Evolutionary conservation across 345 rosid species (phyloP).

Genomic region (Linum tenue): DNA sequence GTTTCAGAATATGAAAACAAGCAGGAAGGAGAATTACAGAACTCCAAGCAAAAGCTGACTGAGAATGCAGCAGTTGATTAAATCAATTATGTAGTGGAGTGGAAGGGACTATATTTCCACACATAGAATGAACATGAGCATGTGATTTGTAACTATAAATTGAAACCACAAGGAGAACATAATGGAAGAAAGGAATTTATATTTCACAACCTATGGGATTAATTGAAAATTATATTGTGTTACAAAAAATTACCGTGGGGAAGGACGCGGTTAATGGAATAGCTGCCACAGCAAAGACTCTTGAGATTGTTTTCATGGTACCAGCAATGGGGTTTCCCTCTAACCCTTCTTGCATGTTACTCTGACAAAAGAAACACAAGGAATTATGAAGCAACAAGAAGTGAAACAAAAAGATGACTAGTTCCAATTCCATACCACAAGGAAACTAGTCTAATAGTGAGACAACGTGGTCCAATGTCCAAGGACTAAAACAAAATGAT

Average conservation of each 20-base stretch:
- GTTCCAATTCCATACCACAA: too few species aligned
- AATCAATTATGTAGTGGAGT: background rate
- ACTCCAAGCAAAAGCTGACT: too few species aligned
- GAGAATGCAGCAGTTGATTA: background rate
- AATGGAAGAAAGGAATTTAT: background rate
- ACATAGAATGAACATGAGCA: background rate
- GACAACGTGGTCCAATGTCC: too few species aligned
- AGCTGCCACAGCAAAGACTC: conserved; percentile 53
- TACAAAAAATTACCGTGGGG: conserved; percentile 44
- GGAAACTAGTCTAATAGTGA: too few species aligned
- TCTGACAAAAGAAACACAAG: too few species aligned
- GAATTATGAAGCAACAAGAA: too few species aligned
- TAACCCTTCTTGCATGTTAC: conserved; percentile 65
- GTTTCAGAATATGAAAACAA: background rate
- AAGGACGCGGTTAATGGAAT: conserved; percentile 71
- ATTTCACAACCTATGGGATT: background rate
- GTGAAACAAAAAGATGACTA: too few species aligned
- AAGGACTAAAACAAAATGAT: too few species aligned
- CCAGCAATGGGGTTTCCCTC: conserved; percentile 61
- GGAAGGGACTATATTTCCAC: background rate
- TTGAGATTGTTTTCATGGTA: conserved; percentile 48
- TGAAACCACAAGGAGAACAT: background rate
- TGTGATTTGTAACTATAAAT: background rate
- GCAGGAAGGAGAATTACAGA: too few species aligned
- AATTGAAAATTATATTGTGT: too few species aligned